A percentile compares a stretch with the other conserved stretches of the same genome.
These are phyloP conservation scores for Hemisphaericaspora nanyangensis DNA, from an alignment of 805 yeast species.

Conservation along the genomic window DNA sequence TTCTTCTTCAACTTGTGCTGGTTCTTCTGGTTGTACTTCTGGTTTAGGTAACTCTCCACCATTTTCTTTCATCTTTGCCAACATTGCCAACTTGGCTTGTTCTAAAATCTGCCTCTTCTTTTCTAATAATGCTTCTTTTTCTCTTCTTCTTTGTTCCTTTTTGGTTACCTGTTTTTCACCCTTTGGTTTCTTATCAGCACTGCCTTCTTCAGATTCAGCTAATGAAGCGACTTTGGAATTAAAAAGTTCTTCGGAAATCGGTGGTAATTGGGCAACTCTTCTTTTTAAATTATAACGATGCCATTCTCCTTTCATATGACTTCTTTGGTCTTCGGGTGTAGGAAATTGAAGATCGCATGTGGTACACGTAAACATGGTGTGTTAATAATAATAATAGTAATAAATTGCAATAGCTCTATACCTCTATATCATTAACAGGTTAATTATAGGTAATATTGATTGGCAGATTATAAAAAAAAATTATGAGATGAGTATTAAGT, in stretches of 20 bases:
- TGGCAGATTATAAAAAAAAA: neutral
- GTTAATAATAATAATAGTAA: neutral
- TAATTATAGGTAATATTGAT: neutral
- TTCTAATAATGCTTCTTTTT: conserved; percentile 46
- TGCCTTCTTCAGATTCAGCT: conserved; percentile 14
- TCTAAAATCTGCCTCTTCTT: conserved; percentile 48
- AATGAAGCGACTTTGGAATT: conserved; percentile 23
- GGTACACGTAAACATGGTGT: conserved; percentile 61
- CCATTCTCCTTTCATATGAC: conserved; percentile 98
- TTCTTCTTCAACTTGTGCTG: conserved; percentile 3
- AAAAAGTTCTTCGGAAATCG: conserved; percentile 42
- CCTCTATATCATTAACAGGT: neutral
- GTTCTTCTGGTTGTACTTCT: conserved; percentile 7
- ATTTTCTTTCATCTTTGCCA: conserved; percentile 23
- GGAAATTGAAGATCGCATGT: conserved; percentile 82
- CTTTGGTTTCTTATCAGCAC: conserved; percentile 15
- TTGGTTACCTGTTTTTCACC: conserved; percentile 35
- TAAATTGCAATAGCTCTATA: too few species aligned
- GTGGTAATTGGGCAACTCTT: conserved; percentile 67
- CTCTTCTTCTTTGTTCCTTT: conserved; percentile 48
- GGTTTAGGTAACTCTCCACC: conserved; percentile 16
- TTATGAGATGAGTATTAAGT: neutral
- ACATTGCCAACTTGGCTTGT: conserved; percentile 41
- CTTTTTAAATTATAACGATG: conserved; percentile 94
- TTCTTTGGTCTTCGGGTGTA: conserved; percentile 79